These are phyloP conservation scores for Lentinula raphanica DNA, from an alignment of 768 basidiomycete species.

Conservation along the genomic window DNA sequence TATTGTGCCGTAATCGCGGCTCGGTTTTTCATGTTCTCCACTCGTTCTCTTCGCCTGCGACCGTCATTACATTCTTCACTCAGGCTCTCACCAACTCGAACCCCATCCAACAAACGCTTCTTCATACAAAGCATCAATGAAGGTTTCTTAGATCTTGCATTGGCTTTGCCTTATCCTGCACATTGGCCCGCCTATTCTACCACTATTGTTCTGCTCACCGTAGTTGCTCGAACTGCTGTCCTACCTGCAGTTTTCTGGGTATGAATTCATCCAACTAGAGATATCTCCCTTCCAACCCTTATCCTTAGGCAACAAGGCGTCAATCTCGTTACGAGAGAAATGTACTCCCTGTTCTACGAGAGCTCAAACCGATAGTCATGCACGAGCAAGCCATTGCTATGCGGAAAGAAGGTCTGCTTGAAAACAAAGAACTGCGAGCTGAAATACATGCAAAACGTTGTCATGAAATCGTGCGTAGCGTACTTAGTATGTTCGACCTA, in stretches of 20 bases:
- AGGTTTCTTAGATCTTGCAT: slow-evolving; percentile 71
- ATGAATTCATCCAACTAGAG: slow-evolving; percentile 15
- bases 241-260: slow-evolving; percentile 80
- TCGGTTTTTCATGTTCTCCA: background rate
- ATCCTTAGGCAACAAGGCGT: slow-evolving; percentile 51
- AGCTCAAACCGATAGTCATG: slow-evolving; percentile 36
- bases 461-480: slow-evolving; percentile 38
- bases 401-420: slow-evolving; percentile 49
- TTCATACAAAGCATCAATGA: slow-evolving; percentile 46
- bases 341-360: slow-evolving; percentile 52
- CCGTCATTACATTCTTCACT: background rate
- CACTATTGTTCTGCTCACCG: slow-evolving; percentile 67
- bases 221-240: slow-evolving; percentile 54
- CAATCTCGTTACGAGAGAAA: slow-evolving; percentile 56
- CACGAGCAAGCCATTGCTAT: slow-evolving; percentile 26
- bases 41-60: slow-evolving; percentile 1
- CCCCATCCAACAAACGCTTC: slow-evolving; percentile 7
- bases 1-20: background rate
- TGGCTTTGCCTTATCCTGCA: slow-evolving; percentile 68
- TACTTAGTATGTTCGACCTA: slow-evolving; percentile 1
- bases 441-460: slow-evolving; percentile 43
- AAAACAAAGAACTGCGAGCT: slow-evolving; percentile 47
- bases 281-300: slow-evolving; percentile 12
- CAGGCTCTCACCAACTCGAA: background rate
- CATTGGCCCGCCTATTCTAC: slow-evolving; percentile 67